A percentile compares a stretch with the other conserved stretches of the same genome.
Conservation (phyloP, 345 rosid species). For the Gossypium raimondii region DNA sequence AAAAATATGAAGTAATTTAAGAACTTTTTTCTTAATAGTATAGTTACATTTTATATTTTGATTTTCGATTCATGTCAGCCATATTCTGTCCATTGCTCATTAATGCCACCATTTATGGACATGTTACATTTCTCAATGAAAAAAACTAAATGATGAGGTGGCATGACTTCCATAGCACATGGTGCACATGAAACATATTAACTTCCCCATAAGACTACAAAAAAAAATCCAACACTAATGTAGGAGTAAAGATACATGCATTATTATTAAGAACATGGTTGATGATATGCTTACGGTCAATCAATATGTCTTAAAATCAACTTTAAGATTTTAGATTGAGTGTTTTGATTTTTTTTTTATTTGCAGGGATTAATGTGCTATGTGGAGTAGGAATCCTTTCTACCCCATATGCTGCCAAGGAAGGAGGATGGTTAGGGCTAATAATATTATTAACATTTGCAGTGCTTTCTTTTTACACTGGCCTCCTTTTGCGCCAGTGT, state of each 20-base stretch:
- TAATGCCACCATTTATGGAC: background rate
- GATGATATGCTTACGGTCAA: no score
- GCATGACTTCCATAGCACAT: background rate
- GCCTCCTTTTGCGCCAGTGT: constrained; percentile 74
- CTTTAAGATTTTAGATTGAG: no score
- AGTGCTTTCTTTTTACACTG: constrained; percentile 80
- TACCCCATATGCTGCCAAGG: constrained; percentile 81
- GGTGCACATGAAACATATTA: background rate
- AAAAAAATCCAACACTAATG: no score
- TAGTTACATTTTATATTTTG: no score
- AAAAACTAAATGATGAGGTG: background rate
- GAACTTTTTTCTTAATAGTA: background rate
- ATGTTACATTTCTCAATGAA: background rate
- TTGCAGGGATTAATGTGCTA: constrained; percentile 75
- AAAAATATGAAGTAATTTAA: background rate
- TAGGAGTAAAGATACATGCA: no score
- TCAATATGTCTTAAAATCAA: no score
- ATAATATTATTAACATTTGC: constrained; percentile 57
- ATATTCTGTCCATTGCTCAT: background rate
- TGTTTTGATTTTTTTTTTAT: background rate
- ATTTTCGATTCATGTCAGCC: background rate
- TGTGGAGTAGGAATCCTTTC: constrained; percentile 97
- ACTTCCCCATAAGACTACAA: background rate
- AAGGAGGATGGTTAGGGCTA: constrained; percentile 92
- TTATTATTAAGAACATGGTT: no score